Base-by-base conservation (phyloP, 148 eudicot species). In the Talinum fruticosum region DNA sequence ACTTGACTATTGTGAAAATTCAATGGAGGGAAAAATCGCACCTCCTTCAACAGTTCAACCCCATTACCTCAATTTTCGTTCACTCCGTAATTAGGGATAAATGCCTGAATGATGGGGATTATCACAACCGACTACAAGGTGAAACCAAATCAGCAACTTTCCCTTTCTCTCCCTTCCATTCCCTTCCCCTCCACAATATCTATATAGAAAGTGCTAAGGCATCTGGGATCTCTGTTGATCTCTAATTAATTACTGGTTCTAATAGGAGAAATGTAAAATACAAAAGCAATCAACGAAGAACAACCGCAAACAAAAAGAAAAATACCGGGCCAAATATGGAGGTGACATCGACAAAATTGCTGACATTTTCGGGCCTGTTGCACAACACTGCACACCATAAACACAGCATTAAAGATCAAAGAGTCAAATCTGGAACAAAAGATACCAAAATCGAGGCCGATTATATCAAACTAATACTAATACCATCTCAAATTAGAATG, bases 351-450 rank as follows among this genome's bases (percentile, higher is more conserved):
- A 91, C 85, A 66, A 93, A 93, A 77, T 91, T 93, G 87, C 96
- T 93, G 77, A 89, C 96, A 67, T 81, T 86, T 72, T 89, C 93
- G 75, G 97, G 89, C 81, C 93, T 85, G 82, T 81, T 91, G 86
- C 93, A 89, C 53, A 93, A 82, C 72, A 89, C 97, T 93, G 85
- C 77, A 3, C 71, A 38, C 29, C 78, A 79, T 2, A 47, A 70
- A 16, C 65, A 51, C 65, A 23, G 12, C 47, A 41, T 8, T 10
- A 41, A 8, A 14, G 47, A 41, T 41, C 47, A 41, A 41, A 10
- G 10, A 41, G 10, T 41, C 45, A 12, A n/a, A n/a, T 41, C 10
- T 41, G 6, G 45, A 41, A 41, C 45, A 72, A 49, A 18, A 49
- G 14, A 18, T 10, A 51, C 61, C 18, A 23, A 64, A 28, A 26